Conservation (phyloP, 2,329 filamentous ascomycete genomes). For the Verticillium albo-atrum region DNA sequence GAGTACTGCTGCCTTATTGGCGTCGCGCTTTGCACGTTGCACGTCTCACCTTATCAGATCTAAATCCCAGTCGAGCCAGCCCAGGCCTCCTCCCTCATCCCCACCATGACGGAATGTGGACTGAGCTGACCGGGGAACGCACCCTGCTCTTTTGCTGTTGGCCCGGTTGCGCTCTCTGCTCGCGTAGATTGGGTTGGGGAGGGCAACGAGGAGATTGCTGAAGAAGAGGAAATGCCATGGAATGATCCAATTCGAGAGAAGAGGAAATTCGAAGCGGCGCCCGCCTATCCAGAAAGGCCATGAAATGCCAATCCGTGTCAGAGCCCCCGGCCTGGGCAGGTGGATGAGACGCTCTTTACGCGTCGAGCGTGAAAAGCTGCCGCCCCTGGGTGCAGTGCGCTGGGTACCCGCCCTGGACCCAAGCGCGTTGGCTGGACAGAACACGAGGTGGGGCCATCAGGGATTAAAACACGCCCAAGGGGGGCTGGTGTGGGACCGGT, state of each 20-base stretch:
- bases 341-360: neutral
- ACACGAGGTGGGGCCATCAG: neutral
- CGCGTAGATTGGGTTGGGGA: neutral
- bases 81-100: neutral
- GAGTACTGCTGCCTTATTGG: neutral
- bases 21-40: neutral
- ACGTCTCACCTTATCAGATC: neutral
- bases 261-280: neutral
- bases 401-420: neutral
- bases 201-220: neutral
- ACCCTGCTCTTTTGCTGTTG: neutral
- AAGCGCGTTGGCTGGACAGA: neutral
- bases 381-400: neutral
- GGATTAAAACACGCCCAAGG: neutral
- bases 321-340: neutral
- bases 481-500: neutral
- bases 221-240: neutral
- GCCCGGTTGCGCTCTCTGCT: neutral
- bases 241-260: neutral
- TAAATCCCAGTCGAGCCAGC: neutral
- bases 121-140: neutral
- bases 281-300: neutral
- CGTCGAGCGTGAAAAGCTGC: neutral
- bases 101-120: neutral
- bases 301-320: neutral